Base-by-base conservation (phyloP, 371 early-diverging fungal species). In the Fennellomyces sp. region DNA sequence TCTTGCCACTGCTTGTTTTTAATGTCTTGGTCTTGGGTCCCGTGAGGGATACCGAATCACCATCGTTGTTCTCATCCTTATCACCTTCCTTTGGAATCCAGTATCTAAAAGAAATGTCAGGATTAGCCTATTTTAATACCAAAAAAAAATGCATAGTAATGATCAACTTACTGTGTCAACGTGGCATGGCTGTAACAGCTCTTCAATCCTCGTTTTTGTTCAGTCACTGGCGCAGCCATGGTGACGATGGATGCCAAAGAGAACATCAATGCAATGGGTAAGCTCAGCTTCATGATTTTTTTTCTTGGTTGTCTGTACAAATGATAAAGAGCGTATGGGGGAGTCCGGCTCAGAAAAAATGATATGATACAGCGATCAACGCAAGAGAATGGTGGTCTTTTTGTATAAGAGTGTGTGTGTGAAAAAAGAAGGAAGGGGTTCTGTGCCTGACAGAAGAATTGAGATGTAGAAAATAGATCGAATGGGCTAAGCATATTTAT, bases 61-160 rank as follows among this genome's bases (percentile, higher is more conserved):
- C 66, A 33, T 64, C 48, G 28, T 69, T 69, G 27, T 57, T 27
- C 58, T 64, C 61, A 39, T 66, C 69, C 29, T 60, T 33, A 13
- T 63, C 63, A 12, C 69, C 69, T 60, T 73, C 54, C 36, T 69
- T 73, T 7, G 66, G 66, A 25, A 69, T 66, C 73, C 66, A 73
- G 39, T 72, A 72, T 21, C 57, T 56, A 25, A 5, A 11, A 29
- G 7, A 19, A 21, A n/a, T 41, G 17, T 41, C 12, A 31, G 19
- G 8, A 53, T 50, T 26, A 28, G 25, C 35, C 10, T 21, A 1
- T 15, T 17, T 13, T 11, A 36, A 29, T 4, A 30, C 17, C 5
- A 15, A 26, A 2, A 19, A 6, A 11, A 27, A 15, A 10, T 29
- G 15, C 7, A 49, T 13, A 49, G 19, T 29, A 25, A n/a, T 11